Base-by-base conservation (phyloP, 1,284 basidiomycete species). In the Golubevia pallescens region DNA sequence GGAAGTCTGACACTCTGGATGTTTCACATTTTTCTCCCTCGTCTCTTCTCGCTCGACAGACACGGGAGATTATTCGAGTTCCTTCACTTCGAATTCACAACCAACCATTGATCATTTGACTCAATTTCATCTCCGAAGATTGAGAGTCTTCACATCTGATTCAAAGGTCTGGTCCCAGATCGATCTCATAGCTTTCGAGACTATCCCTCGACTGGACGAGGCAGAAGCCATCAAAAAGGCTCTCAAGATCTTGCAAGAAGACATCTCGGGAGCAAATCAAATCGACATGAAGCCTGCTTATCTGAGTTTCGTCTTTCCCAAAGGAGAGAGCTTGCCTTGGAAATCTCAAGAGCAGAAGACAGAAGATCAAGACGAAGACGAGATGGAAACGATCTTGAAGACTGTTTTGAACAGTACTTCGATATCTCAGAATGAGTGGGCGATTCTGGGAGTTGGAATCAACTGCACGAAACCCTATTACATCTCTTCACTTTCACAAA, bases 391-490 rank as follows among this genome's bases (percentile, higher is more conserved):
- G n/a, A 57, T 48, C n/a, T 20, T 62, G 24, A 53, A 38, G 4
- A 3, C 28, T 14, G 63, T 61, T 20, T 68, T 69, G 1, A 63
- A 65, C 10, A 67, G 61, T 2, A 28, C 28, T 28, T 28, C 28
- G 28, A 28, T 28, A 28, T 67, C 60, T 2, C 42, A 23, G 10
- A 68, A 64, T 23, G 42, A 65, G 2, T 77, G 75, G 73, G 66
- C 71, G 0, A 38, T 78, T 54, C 61, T 61, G 5, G 78, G 77
- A 4, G 59, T 81, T 24, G 78, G 78, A 23, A 76, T 81, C 67
- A 81, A 81, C 63, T 81, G 78, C 67, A 81, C 78, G 34, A 81
- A 81, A 64, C 71, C 75, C 0, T 69, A 73, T 55, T 64, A 72
- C 28, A 57, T 81, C 7, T 57, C 59, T 13, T 67, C 57, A 62